Evolutionary conservation across 805 yeast species (phyloP), one percentile per base, ranked within the genome.

Genomic region (Starmera caribaea): DNA sequence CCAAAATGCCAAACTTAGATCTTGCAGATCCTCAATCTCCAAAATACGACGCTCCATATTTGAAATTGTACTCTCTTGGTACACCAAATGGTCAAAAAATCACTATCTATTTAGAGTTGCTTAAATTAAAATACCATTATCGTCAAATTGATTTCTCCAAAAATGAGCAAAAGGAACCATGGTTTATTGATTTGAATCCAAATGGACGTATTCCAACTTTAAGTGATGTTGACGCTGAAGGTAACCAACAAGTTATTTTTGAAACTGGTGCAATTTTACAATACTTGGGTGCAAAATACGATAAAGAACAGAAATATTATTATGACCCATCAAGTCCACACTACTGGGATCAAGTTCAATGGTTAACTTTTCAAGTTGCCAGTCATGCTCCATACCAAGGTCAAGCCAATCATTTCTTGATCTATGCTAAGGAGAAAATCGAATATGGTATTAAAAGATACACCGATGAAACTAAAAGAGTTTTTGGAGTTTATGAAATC

Each of bases 121-220:
- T 66, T 34, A 47, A 51, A 8, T 37, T 61, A 24, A 48, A 52
- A 16, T 62, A 65, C 50, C 57, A 63, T 44, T 49, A 53, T 40
- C 50, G 68, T 36, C 45, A 46, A 5, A 53, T 79, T 39, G 72
- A 73, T 44, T 51, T 79, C 33, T 3, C 41, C 1, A 61, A 55
- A 17, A 57, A 59, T 33, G 73, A 57, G 32, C 79, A 76, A 42
- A 77, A 78, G 51, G 70, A 72, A 45, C 73, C 66, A 7, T 73
- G 80, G 79, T 79, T 63, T 46, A 52, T 75, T 37, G 62, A 70
- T 39, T 55, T 75, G 50, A 76, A 78, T 54, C 78, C 80, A 15
- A 77, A 79, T 48, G 84, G 86, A 5, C 62, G 76, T 48, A 72
- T 80, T 38, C 86, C 87, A 24, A 66, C 77, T 0, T 55, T 80